Conservation (phyloP, 1,284 basidiomycete genomes). For the Anthracocystis panici-leucophaei region DNA sequence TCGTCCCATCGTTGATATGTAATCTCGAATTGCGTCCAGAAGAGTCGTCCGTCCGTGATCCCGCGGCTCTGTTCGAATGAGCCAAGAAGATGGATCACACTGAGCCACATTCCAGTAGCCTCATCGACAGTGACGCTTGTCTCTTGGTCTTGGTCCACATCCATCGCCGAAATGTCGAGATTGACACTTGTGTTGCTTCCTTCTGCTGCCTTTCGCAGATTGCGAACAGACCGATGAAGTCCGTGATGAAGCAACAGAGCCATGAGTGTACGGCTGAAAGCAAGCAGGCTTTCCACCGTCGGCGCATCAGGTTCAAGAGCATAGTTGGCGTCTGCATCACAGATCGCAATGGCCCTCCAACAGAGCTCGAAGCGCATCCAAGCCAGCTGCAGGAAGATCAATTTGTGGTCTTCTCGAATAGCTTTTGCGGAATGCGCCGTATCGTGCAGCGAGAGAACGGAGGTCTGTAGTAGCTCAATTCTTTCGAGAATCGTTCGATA, state of each 20-base stretch:
- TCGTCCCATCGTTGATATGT: slow-evolving; percentile 51
- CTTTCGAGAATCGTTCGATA: slow-evolving; percentile 32
- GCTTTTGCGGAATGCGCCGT: background rate
- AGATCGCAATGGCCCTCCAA: slow-evolving; percentile 50
- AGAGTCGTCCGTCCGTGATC: slow-evolving; percentile 26
- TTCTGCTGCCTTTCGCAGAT: slow-evolving; percentile 23
- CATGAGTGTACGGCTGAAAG: slow-evolving; percentile 48
- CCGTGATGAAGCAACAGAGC: slow-evolving; percentile 56
- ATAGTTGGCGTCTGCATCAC: slow-evolving; percentile 22
- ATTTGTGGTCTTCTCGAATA: slow-evolving; percentile 18
- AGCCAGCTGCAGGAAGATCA: slow-evolving; percentile 37
- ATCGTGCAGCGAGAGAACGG: slow-evolving; percentile 17
- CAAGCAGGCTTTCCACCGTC: slow-evolving; percentile 34
- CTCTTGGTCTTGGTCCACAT: slow-evolving; percentile 58
- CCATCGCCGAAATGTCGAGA: background rate
- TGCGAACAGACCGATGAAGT: slow-evolving; percentile 45
- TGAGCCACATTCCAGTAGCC: slow-evolving; percentile 81
- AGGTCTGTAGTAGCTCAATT: slow-evolving; percentile 35
- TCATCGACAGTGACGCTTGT: slow-evolving; percentile 64
- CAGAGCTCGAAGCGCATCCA: slow-evolving; percentile 61
- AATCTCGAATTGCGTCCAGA: slow-evolving; percentile 54
- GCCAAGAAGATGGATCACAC: slow-evolving; percentile 75
- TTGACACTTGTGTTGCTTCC: too few species aligned
- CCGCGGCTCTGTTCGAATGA: slow-evolving; percentile 36
- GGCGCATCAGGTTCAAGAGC: slow-evolving; percentile 63